Conservation (phyloP, 2,329 filamentous ascomycete species). For the Venturia nashicola region DNA sequence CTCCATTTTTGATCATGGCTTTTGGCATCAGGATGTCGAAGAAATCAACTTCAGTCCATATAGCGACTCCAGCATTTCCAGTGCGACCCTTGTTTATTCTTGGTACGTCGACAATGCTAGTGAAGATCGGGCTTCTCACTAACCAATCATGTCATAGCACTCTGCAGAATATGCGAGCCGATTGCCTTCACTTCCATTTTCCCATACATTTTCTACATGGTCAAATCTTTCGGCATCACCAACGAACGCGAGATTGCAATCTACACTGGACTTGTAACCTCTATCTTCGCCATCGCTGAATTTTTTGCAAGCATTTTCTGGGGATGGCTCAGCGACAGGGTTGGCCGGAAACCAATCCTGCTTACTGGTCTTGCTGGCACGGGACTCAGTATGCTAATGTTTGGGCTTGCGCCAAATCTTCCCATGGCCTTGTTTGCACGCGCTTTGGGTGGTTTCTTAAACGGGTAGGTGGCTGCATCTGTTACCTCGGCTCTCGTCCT, state of each 20-base stretch:
- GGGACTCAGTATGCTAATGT: slow-evolving; percentile 80
- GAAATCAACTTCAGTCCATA: not conserved
- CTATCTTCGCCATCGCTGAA: slow-evolving; percentile 89
- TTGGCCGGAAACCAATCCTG: slow-evolving; percentile 87
- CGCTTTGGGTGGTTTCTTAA: slow-evolving; percentile 79
- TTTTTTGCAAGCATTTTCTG: slow-evolving; percentile 87
- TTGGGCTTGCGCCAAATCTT: slow-evolving; percentile 78
- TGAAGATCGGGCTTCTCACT: not conserved
- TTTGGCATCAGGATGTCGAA: not conserved
- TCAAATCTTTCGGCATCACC: slow-evolving; percentile 79
- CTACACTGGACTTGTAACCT: slow-evolving; percentile 92
- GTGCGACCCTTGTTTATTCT: slow-evolving; percentile 44
- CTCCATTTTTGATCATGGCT: not conserved
- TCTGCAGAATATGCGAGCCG: slow-evolving; percentile 93
- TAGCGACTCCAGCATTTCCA: slow-evolving; percentile 27
- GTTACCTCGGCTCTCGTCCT: no score
- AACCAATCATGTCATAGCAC: slow-evolving; percentile 39
- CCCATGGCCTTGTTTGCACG: slow-evolving; percentile 75
- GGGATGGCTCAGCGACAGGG: slow-evolving; percentile 81
- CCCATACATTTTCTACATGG: slow-evolving; percentile 97
- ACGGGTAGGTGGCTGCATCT: slow-evolving; percentile 53
- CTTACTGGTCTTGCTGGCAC: slow-evolving; percentile 84
- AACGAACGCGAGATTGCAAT: slow-evolving; percentile 72
- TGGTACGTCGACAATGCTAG: slow-evolving; percentile 27
- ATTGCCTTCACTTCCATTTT: slow-evolving; percentile 99